These are phyloP conservation scores for Globisporangium barbulae DNA, from an alignment of 352 stramenopile species.

Conservation along the genomic window DNA sequence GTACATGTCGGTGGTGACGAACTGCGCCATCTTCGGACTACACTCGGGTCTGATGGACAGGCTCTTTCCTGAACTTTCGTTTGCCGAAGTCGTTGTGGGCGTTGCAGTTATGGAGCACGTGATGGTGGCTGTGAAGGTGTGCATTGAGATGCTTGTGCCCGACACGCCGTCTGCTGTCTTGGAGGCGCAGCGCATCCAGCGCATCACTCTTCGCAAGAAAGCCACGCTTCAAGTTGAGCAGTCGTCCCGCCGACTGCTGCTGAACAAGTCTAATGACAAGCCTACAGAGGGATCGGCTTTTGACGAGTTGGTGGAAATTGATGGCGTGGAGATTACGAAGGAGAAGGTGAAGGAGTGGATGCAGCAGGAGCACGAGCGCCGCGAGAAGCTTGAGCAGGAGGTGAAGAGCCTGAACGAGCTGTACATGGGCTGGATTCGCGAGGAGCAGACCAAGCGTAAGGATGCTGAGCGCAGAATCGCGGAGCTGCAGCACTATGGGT, in stretches of 20 bases:
- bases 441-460: conserved; percentile 79
- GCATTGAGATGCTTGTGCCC: conserved; percentile 76
- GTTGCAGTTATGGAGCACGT: conserved; percentile 72
- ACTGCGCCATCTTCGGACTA: conserved; percentile 93
- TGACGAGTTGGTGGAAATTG: conserved; percentile 19
- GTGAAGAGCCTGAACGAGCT: conserved; percentile 78
- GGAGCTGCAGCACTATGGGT: conserved; percentile 34
- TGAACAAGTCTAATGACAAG: conserved; percentile 13
- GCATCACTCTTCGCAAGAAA: conserved; percentile 66
- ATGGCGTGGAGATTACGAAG: conserved; percentile 27
- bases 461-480: conserved; percentile 52
- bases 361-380: conserved; percentile 64
- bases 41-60: conserved; percentile 81
- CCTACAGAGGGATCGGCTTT: conserved; percentile 1
- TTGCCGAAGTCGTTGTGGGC: conserved; percentile 49
- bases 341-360: conserved; percentile 71
- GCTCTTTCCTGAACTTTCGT: conserved; percentile 63
- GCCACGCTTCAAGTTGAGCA: conserved; percentile 68
- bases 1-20: conserved; percentile 92
- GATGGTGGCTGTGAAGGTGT: conserved; percentile 75
- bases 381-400: conserved; percentile 70
- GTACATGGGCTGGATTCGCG: conserved; percentile 83
- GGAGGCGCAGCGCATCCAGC: conserved; percentile 65
- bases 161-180: conserved; percentile 60
- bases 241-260: conserved; percentile 41